phyloP scores from a whole-genome alignment of 208 protist genomes.

The Naegleria lovaniensis region DNA sequence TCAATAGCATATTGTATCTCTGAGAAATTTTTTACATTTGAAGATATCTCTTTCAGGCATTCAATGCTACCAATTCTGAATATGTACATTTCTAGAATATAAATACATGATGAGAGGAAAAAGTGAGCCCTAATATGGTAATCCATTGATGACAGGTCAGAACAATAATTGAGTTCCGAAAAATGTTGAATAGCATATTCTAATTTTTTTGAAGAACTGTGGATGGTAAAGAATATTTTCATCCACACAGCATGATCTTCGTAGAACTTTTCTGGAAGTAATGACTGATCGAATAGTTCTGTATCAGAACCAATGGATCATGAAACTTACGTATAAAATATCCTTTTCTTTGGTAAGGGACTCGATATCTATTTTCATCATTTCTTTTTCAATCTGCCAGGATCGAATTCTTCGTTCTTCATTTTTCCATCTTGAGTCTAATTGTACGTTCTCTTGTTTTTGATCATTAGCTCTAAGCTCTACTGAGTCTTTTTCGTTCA shows the following conservation, averaged over 20 bases:
- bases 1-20: neutral
- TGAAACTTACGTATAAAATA: neutral
- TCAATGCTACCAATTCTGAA: neutral
- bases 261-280: neutral
- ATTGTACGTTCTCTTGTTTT: neutral
- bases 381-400: neutral
- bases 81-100: neutral
- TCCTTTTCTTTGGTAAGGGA: neutral
- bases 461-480: neutral
- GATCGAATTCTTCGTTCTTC: too few relatives aligned
- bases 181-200: neutral
- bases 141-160: neutral
- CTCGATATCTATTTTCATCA: neutral
- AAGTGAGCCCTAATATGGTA: neutral
- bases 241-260: neutral
- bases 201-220: neutral
- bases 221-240: neutral
- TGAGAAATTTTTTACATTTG: neutral
- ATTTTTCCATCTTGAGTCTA: too few relatives aligned
- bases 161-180: neutral
- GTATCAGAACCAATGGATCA: neutral
- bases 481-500: neutral
- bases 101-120: neutral
- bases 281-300: neutral
- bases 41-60: neutral